Evolutionary conservation across 1,139 yeast genomes (phyloP), one percentile per base, ranked within the genome.

Genomic region (Suhomyces chickasaworum): DNA sequence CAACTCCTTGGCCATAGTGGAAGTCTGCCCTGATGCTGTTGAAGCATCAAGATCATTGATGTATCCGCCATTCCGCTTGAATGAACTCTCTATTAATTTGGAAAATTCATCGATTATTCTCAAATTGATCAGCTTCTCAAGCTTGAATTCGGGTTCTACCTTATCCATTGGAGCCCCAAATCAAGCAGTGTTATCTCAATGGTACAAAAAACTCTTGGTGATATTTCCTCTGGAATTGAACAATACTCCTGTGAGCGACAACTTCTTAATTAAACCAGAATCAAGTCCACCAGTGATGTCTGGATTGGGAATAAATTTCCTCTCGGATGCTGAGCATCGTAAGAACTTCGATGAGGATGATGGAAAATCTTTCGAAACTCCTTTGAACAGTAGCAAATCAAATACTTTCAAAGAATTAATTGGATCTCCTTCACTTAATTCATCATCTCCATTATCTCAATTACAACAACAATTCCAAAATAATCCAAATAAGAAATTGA

Each of bases 1-100:
- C 52, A 68, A 73, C 50, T 65, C 79, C 3, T 65, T 73, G 56
- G 80, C 78, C 3, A 55, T 75, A n/a, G 58, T 74, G 41, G 46
- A 46, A 7, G 58, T 57, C 4, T 31, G 43, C 9, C 40, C 41
- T 3, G 41, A 44, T 15, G 3, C 33, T 1, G 39, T 36, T 12
- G 53, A 54, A 21, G 39, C 45, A 12, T 25, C 50, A 1, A 57
- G 77, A 36, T 65, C 69, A 2, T 62, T 75, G 23, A 53, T 73
- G 53, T 73, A 59, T 51, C 79, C 79, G n/a, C 80, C 80, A 2
- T 73, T 72, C 51, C 56, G 59, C 25, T 41, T 53, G 40, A 54
- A 55, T 37, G 74, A 69, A 44, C 55, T 68, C 17, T 55, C 67
- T 2, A 51, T 65, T 13, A 47, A 55, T 20, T 57, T 53, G 32